Evolutionary conservation across 2,329 filamentous ascomycete genomes (phyloP), one percentile per base, ranked within the genome.

Genomic region (Botrytis sinoallii): DNA sequence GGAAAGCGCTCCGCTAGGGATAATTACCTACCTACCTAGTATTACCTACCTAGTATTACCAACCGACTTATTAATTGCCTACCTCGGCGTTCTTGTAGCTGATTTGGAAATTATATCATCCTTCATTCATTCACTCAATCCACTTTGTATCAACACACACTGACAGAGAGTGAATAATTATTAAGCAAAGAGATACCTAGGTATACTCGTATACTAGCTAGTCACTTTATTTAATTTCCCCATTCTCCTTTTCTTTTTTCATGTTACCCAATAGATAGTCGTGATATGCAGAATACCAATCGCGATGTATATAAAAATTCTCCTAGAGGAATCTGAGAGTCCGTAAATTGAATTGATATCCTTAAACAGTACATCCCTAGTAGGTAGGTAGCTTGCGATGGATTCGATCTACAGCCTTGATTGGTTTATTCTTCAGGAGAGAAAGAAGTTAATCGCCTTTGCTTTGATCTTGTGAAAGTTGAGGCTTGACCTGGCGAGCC

Each of bases 1-100:
- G 44, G 44, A 32, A 35, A 22, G 29, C 7, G 29, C 55, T 35
- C 46, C 14, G 57, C 57, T 35, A 60, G 57, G 29, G 35, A 35
- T 60, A 32, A n/a, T 29, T 38, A 22, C 57, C 57, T 48, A 25
- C 44, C 44, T 22, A n/a, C 46, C 46, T 25, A 25, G 44, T 20
- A 1, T 12, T 12, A 40, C 40, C 40, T 40, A 40, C 40, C 40
- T 12, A 42, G 12, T 40, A 12, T 40, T 40, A 40, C 40, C 40
- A 12, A 40, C 40, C 40, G 16, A 42, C 12, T 14, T 18, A 22
- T 10, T 25, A 35, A 20, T 35, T 61, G 14, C 35, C 59, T 61
- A 40, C 59, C 59, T 61, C 59, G 59, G 59, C 22, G 59, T 61
- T 61, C 59, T 40, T 61, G 59, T 40, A 61, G 59, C 29, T 59